phyloP scores from a whole-genome alignment of 805 yeast species.

The Cephaloascus albidus region DNA sequence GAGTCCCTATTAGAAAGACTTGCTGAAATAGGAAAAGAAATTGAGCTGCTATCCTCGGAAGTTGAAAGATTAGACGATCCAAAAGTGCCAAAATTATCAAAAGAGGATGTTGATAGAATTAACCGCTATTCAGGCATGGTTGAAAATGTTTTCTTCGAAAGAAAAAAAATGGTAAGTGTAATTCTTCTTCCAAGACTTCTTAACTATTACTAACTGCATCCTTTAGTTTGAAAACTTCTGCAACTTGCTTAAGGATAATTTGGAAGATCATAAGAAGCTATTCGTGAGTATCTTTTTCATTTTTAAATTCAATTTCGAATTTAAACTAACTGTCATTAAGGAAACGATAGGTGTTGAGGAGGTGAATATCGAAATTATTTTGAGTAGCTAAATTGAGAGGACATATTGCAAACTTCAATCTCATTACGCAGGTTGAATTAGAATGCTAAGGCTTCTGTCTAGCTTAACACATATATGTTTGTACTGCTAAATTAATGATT shows the following conservation, averaged over 20 bases:
- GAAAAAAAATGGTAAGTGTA: conserved; percentile 5
- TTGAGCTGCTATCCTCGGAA: background rate
- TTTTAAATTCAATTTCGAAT: too few species aligned
- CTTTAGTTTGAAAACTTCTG: conserved; percentile 4
- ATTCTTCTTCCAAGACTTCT: background rate
- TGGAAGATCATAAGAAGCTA: conserved; percentile 5
- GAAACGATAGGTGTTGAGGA: background rate
- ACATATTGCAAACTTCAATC: background rate
- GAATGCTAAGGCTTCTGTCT: too few species aligned
- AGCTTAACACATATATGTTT: too few species aligned
- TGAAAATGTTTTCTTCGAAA: conserved; percentile 2
- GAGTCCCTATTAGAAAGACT: too few species aligned
- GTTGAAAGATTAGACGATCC: background rate
- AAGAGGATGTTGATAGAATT: background rate
- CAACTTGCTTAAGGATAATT: conserved; percentile 4
- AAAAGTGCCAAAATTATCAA: background rate
- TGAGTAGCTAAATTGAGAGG: background rate
- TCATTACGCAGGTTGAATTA: too few species aligned
- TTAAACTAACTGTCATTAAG: too few species aligned
- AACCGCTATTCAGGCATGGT: conserved; percentile 1
- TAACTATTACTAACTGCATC: background rate
- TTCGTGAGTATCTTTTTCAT: conserved; percentile 5
- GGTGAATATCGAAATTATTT: background rate
- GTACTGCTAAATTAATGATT: too few species aligned
- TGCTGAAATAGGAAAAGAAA: too few species aligned